These are phyloP conservation scores for Aphanomyces cochlioides DNA, from an alignment of 352 stramenopile species.

Conservation along the genomic window DNA sequence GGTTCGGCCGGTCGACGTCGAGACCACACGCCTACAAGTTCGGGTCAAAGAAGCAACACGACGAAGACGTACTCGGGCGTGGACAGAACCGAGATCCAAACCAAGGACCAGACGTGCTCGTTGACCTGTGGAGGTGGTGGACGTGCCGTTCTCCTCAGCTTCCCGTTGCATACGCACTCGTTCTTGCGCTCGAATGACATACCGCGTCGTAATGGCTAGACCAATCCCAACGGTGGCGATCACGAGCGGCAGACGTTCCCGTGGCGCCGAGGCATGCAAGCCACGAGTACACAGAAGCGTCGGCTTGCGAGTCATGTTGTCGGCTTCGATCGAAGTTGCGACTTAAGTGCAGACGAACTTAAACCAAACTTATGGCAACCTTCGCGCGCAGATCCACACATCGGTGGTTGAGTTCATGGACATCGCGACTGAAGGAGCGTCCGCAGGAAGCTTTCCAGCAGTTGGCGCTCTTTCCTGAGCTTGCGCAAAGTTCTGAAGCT, in stretches of 20 bases:
- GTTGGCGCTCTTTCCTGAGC: constrained; percentile 23
- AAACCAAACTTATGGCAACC: neutral
- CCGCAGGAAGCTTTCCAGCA: neutral
- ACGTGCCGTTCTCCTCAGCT: neutral
- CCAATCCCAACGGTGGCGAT: constrained; percentile 17
- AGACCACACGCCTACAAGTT: constrained; percentile 9
- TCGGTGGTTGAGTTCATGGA: no score
- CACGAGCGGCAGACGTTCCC: constrained; percentile 22
- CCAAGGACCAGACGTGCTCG: constrained; percentile 6
- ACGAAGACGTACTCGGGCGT: constrained; percentile 10
- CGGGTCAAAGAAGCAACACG: neutral
- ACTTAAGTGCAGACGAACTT: neutral
- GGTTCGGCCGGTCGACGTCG: neutral
- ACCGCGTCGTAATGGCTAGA: constrained; percentile 23
- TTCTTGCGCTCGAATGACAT: constrained; percentile 23
- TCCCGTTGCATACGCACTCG: constrained; percentile 16
- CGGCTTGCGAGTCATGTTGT: neutral
- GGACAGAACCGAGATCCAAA: constrained; percentile 19
- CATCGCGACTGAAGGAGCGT: no score
- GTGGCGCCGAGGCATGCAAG: constrained; percentile 21
- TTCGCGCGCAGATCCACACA: no score
- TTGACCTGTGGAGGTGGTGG: neutral
- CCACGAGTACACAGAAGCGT: neutral
- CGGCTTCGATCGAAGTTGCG: neutral
- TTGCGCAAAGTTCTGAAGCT: constrained; percentile 21